Evolutionary conservation across 1,139 yeast genomes (phyloP).

Genomic region (Suhomyces choctaworum): DNA sequence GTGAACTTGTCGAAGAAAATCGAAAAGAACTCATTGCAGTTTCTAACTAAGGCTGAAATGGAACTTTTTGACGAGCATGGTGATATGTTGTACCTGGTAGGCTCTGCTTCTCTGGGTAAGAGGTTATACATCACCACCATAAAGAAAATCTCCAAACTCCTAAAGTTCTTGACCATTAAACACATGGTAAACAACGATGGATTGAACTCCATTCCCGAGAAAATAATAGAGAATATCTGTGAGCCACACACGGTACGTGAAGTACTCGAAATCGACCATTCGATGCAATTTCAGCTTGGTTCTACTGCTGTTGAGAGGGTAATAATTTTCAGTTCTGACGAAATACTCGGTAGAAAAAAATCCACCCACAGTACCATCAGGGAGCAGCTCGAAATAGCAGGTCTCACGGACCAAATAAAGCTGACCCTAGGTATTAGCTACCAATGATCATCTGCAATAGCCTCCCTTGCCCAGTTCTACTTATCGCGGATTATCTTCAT

Average conservation of each 20-base stretch:
- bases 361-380: conserved; percentile 3
- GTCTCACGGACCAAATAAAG: conserved; percentile 6
- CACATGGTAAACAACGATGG: conserved; percentile 22
- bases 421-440: conserved; percentile 1
- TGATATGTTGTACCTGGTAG: conserved; percentile 17
- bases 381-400: conserved; percentile 12
- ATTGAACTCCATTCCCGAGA: conserved; percentile 18
- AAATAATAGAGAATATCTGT: conserved; percentile 14
- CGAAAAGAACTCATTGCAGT: conserved; percentile 4
- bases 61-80: conserved; percentile 11
- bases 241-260: conserved; percentile 14
- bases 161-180: conserved; percentile 24
- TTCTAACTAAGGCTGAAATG: conserved; percentile 1
- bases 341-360: neutral
- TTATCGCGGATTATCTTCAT: no score
- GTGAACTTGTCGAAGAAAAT: conserved; percentile 23
- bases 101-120: conserved; percentile 22
- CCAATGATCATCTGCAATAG: no score
- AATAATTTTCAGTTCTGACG: conserved; percentile 4
- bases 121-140: conserved; percentile 19
- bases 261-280: conserved; percentile 12
- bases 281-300: conserved; percentile 7
- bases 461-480: no score
- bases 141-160: conserved; percentile 18
- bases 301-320: conserved; percentile 3